These are phyloP conservation scores for Fusarium temperatum DNA, from an alignment of 2,329 filamentous ascomycete species.

Conservation along the genomic window DNA sequence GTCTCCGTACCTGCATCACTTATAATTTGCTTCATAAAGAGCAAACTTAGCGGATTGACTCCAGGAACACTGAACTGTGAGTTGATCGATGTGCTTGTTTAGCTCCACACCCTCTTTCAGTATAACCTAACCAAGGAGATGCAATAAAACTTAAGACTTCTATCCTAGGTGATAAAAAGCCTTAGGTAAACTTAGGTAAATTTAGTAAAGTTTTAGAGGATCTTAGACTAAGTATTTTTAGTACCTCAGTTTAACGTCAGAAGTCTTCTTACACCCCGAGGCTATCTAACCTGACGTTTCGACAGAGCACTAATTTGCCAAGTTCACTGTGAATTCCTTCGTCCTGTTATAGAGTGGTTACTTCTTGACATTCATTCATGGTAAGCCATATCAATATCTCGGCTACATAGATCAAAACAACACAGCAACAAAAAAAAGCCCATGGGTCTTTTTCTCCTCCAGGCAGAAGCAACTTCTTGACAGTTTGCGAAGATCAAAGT, in stretches of 20 bases:
- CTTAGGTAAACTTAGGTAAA: too few species aligned
- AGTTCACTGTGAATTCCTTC: background rate
- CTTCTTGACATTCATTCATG: background rate
- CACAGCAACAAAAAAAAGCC: background rate
- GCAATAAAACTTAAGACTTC: too few species aligned
- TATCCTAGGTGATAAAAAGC: too few species aligned
- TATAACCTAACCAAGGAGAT: slow-evolving; percentile 3
- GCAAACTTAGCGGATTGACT: background rate
- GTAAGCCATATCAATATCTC: background rate
- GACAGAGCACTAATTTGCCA: background rate
- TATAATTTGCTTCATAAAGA: background rate
- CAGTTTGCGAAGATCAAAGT: background rate
- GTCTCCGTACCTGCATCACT: slow-evolving; percentile 15
- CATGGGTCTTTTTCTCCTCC: background rate
- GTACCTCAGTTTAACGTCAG: too few species aligned
- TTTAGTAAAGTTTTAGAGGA: too few species aligned
- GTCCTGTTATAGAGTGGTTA: background rate
- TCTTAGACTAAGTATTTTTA: too few species aligned
- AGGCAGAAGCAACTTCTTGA: background rate
- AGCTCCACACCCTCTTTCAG: background rate
- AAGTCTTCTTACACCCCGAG: too few species aligned
- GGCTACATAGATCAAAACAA: background rate
- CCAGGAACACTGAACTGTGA: background rate
- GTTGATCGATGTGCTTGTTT: background rate
- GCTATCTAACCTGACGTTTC: background rate